Conservation (phyloP, 139 green algal species). For the Asterochloris erici region DNA sequence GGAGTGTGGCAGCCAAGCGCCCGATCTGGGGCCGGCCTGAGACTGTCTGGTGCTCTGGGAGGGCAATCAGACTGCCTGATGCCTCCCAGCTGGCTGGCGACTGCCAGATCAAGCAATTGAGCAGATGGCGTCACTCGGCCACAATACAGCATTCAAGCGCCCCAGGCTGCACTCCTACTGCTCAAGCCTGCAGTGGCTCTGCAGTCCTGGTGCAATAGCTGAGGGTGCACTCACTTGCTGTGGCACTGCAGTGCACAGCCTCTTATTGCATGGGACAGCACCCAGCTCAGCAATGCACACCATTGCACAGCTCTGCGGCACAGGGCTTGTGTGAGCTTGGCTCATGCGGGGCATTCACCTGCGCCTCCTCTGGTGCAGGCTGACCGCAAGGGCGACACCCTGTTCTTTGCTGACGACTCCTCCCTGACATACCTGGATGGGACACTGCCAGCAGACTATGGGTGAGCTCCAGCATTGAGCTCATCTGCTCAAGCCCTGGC, state of each 20-base stretch:
- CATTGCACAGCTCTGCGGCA: neutral
- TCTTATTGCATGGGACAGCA: too few species aligned
- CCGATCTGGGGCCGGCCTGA: neutral
- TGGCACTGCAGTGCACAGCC: too few species aligned
- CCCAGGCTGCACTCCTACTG: too few species aligned
- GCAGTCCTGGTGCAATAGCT: too few species aligned
- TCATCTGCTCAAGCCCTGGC: too few species aligned
- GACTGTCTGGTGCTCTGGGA: neutral
- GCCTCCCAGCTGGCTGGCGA: too few species aligned
- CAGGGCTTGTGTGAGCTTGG: neutral
- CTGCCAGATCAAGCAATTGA: too few species aligned
- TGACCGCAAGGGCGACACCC: constrained; percentile 69
- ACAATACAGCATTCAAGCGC: too few species aligned
- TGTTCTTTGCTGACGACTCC: constrained; percentile 63
- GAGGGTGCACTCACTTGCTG: too few species aligned
- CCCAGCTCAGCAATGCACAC: neutral
- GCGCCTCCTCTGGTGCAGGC: constrained; percentile 34
- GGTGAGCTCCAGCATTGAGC: neutral
- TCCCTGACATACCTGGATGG: constrained; percentile 95
- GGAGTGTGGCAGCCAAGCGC: neutral
- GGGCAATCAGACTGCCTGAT: too few species aligned
- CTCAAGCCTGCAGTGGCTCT: too few species aligned
- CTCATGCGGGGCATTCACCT: neutral
- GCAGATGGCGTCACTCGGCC: too few species aligned
- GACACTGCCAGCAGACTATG: constrained; percentile 72